Conservation (phyloP, 108 stramenopile species). For the Skeletonema tropicum region DNA sequence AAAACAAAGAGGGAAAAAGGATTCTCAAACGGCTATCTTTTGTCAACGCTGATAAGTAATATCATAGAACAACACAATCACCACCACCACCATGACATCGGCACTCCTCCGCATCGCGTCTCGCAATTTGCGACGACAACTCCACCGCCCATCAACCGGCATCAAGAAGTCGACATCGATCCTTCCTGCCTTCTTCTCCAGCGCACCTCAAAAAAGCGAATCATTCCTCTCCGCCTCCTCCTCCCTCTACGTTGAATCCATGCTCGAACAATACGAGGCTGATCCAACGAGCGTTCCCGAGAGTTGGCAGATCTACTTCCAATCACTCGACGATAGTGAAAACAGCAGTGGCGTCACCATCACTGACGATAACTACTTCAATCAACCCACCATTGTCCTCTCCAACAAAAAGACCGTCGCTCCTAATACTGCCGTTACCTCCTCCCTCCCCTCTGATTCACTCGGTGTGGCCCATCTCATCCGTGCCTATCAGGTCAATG, state of each 20-base stretch:
- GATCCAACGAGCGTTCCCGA: slow-evolving; percentile 77
- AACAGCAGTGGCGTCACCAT: neutral
- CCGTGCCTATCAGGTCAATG: slow-evolving; percentile 96
- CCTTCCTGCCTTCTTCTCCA: slow-evolving; percentile 10
- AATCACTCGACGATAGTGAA: slow-evolving; percentile 12
- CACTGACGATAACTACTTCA: slow-evolving; percentile 15
- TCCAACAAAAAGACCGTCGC: slow-evolving; percentile 8
- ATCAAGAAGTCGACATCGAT: neutral
- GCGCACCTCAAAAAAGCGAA: slow-evolving; percentile 38
- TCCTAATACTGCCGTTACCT: too few relatives aligned
- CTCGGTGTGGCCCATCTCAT: slow-evolving; percentile 94
- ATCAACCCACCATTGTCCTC: slow-evolving; percentile 44
- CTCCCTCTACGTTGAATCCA: slow-evolving; percentile 83
- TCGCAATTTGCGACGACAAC: neutral
- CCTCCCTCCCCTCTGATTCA: slow-evolving; percentile 84
- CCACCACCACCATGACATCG: slow-evolving; percentile 2
- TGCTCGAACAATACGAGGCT: slow-evolving; percentile 72
- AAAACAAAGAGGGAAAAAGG: too few relatives aligned
- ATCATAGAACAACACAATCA: too few relatives aligned
- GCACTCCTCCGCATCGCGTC: slow-evolving; percentile 2
- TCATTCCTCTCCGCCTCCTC: slow-evolving; percentile 79
- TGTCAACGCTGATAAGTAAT: neutral
- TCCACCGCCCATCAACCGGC: neutral
- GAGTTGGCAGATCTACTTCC: slow-evolving; percentile 53
- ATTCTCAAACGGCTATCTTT: neutral